Percentiles rank a stretch among this genome's conserved stretches.
Conservation (phyloP, 2,329 filamentous ascomycete genomes). For the Colletotrichum neosansevieriae region DNA sequence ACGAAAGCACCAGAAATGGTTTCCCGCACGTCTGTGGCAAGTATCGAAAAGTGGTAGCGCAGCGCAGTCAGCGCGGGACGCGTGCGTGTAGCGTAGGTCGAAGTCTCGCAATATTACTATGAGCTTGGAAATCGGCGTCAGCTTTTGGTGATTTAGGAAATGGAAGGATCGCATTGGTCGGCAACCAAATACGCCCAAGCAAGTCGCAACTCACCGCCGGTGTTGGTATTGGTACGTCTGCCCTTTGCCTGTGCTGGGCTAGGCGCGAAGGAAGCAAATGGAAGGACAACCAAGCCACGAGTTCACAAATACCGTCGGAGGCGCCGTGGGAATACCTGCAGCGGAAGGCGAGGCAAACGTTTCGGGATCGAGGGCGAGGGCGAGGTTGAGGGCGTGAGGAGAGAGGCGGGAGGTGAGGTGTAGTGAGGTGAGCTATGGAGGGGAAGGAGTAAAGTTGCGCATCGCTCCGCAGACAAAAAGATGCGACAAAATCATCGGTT, state of each 20-base stretch:
- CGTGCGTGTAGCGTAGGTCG: constrained; percentile 10
- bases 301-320: constrained; percentile 20
- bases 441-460: constrained; percentile 18
- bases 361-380: background rate
- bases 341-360: background rate
- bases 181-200: constrained; percentile 7
- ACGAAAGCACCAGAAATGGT: constrained; percentile 2
- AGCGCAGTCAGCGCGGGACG: constrained; percentile 19
- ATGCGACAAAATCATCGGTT: constrained; percentile 36
- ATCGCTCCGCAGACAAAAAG: constrained; percentile 11
- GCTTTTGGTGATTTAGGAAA: constrained; percentile 23
- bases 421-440: background rate
- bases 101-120: constrained; percentile 28
- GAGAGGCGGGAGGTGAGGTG: constrained; percentile 1
- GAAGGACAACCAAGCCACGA: constrained; percentile 16
- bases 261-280: constrained; percentile 11
- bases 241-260: constrained; percentile 20
- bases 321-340: constrained; percentile 19
- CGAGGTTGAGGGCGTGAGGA: background rate
- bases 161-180: constrained; percentile 27
- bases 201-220: constrained; percentile 35
- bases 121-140: constrained; percentile 27
- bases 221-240: constrained; percentile 13
- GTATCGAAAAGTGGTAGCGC: constrained; percentile 19
- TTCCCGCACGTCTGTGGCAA: constrained; percentile 23